Conservation (phyloP, 768 basidiomycete species). For the Kwoniella sp. region DNA sequence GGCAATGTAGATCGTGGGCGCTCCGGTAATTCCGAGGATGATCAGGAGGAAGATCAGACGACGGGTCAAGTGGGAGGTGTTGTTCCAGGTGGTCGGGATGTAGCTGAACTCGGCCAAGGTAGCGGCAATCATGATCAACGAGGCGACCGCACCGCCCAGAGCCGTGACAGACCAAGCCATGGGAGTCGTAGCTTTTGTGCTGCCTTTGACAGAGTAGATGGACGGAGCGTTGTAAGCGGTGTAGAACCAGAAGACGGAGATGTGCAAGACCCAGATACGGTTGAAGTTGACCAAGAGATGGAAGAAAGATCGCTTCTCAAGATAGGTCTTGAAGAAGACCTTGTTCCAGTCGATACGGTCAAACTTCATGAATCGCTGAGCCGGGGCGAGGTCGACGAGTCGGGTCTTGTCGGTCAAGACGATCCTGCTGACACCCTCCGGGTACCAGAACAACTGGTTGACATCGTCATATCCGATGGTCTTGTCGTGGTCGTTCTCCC, state of each 20-base stretch:
- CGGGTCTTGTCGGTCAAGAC: constrained; percentile 77
- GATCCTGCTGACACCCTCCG: constrained; percentile 93
- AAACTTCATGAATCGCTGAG: constrained; percentile 94
- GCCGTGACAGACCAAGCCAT: constrained; percentile 91
- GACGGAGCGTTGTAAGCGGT: constrained; percentile 88
- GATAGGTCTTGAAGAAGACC: constrained; percentile 98
- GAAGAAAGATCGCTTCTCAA: constrained; percentile 92
- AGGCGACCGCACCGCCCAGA: constrained; percentile 92
- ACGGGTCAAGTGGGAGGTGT: constrained; percentile 90
- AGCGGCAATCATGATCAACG: constrained; percentile 89
- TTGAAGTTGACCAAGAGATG: constrained; percentile 99
- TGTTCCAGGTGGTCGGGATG: constrained; percentile 98
- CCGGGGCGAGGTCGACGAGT: constrained; percentile 81
- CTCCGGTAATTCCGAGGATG: constrained; percentile 83
- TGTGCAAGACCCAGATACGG: constrained; percentile 96
- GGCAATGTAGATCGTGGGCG: constrained; percentile 90
- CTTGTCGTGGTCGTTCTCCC: constrained; percentile 85
- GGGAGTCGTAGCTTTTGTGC: constrained; percentile 61
- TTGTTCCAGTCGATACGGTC: constrained; percentile 94
- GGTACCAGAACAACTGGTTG: constrained; percentile 99
- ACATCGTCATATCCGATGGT: constrained; percentile 99
- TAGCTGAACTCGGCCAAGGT: constrained; percentile 94
- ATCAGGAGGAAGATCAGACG: constrained; percentile 83
- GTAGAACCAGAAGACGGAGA: constrained; percentile 93
- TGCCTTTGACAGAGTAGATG: constrained; percentile 59